Evolutionary conservation across 2,329 filamentous ascomycete species (phyloP).

Genomic region (Penicillium sp.): DNA sequence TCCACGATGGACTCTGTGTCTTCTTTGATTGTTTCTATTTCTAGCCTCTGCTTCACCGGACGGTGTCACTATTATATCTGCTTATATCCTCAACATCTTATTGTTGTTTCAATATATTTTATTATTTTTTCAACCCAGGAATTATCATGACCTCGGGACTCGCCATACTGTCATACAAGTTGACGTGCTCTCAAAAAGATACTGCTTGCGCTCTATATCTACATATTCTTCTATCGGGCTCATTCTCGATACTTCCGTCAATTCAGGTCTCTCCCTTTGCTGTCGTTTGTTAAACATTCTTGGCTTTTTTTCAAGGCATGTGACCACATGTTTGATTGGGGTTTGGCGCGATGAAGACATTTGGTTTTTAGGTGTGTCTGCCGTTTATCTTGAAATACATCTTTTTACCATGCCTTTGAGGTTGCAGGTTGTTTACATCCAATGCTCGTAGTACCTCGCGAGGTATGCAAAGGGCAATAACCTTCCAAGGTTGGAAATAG

Average conservation of each 20-base stretch:
- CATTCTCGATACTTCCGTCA: neutral
- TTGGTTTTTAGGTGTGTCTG: neutral
- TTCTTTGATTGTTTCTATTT: neutral
- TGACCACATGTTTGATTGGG: conserved; percentile 6
- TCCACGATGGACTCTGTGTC: neutral
- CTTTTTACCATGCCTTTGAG: too few relatives aligned
- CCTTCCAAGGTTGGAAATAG: too few relatives aligned
- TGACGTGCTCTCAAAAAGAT: neutral
- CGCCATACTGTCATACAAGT: neutral
- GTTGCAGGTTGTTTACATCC: too few relatives aligned
- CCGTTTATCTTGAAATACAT: neutral
- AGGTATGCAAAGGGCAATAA: too few relatives aligned
- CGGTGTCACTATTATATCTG: conserved; percentile 5
- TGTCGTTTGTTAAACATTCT: neutral
- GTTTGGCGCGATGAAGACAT: conserved; percentile 1
- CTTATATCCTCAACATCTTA: conserved; percentile 7
- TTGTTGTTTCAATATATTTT: conserved; percentile 6
- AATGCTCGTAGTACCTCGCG: too few relatives aligned
- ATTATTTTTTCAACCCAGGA: neutral
- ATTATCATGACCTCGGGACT: neutral
- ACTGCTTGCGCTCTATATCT: neutral
- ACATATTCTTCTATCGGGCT: neutral
- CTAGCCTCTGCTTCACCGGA: conserved; percentile 2
- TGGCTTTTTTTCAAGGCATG: neutral
- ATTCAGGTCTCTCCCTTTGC: neutral